phyloP scores from a whole-genome alignment of 371 early-diverging fungal species.

The Actinomortierella wolfii region DNA sequence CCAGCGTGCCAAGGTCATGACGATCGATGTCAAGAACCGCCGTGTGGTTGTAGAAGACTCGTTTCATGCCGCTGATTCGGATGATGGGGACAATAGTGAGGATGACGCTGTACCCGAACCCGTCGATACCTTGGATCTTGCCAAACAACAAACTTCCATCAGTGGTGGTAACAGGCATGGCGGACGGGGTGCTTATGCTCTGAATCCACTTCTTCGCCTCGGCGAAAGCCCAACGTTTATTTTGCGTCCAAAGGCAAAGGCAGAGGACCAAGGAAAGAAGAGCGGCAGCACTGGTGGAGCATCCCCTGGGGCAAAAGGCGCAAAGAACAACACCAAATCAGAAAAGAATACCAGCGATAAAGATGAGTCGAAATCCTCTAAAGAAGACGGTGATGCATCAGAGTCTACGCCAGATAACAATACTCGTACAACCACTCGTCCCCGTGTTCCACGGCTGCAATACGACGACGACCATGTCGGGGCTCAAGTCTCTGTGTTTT shows the following conservation, averaged over 20 bases:
- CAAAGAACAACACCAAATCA: conserved; percentile 28
- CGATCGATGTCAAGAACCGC: conserved; percentile 64
- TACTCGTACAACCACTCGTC: no score
- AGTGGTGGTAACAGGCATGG: conserved; percentile 41
- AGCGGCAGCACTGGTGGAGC: no score
- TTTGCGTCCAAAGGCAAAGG: conserved; percentile 6
- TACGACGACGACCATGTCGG: conserved; percentile 34
- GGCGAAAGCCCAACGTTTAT: conserved; percentile 41
- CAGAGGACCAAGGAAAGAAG: conserved; percentile 1
- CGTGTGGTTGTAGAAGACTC: conserved; percentile 56
- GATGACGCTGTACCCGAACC: conserved; percentile 38
- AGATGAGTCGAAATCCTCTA: conserved; percentile 23
- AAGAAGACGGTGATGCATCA: no score
- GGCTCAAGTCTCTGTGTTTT: conserved; percentile 16
- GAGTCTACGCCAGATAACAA: no score
- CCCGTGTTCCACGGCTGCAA: conserved; percentile 17
- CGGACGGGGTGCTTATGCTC: conserved; percentile 33
- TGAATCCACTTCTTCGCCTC: conserved; percentile 33
- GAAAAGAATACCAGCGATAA: no score
- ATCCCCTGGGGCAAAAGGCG: conserved; percentile 16
- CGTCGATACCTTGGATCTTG: conserved; percentile 18
- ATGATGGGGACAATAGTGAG: conserved; percentile 16
- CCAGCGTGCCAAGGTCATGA: conserved; percentile 65
- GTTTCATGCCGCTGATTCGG: not conserved
- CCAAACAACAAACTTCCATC: conserved; percentile 20